Evolutionary conservation across 2,329 filamentous ascomycete species (phyloP), one percentile per base, ranked within the genome.

Genomic region (Bretziella fagacearum): DNA sequence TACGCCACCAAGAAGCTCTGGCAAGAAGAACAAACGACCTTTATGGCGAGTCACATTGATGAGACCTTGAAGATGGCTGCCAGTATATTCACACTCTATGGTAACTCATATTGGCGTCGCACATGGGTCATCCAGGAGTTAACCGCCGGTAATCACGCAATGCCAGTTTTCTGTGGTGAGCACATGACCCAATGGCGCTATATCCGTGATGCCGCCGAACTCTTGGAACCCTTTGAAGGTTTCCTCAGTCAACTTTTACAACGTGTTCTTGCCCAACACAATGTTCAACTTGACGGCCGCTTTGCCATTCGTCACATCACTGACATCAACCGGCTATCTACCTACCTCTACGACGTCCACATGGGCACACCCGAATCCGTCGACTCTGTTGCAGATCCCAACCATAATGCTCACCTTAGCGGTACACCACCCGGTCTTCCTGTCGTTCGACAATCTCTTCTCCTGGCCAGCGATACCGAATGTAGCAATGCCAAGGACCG

Each of bases 111-210:
- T 27, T 50, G 44, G 48, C 25, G 44, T 6, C 39, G 44, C 7
- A 33, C 39, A 6, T 47, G 48, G 44, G 48, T 20, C 6, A 36
- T 50, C 6, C 48, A 47, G 15, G 48, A 50, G 30, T 27, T 50
- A 7, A 35, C 40, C 6, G 44, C 44, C 6, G 48, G 39, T 7
- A 35, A 29, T 2, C 44, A 30, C 3, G 44, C 37, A 4, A 42
- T 45, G 17, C 39, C 44, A 4, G 44, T 50, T 7, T 44, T 50
- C 7, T 50, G 48, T 15, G 48, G 48, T 18, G 39, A 47, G 15
- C 48, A 50, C 7, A 39, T 50, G 44, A 50, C 48, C 5, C 48
- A 50, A 36, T 50, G 48, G 48, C 44, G 48, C 13, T 37, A 50
- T 22, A 42, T 50, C 26, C 48, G 48, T 10, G 48, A 50, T 25